Evolutionary conservation across 2,329 filamentous ascomycete species (phyloP), one percentile per base, ranked within the genome.

Genomic region (Domatiomyces catenatus): DNA sequence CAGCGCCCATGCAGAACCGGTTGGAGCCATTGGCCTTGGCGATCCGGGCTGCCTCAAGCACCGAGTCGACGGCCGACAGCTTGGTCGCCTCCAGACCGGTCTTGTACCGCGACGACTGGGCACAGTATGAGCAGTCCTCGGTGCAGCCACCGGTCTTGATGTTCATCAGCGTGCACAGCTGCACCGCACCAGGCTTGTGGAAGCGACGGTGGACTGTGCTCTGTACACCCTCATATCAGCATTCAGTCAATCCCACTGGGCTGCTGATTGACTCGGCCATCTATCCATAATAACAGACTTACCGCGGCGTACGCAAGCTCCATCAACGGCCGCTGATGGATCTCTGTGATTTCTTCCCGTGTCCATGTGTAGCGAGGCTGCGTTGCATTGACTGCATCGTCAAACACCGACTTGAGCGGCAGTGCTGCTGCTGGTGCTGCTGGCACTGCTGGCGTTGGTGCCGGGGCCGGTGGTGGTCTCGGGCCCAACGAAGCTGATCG

Each of bases 81-180:
- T 86, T 85, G 55, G 83, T 85, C 8, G 88, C 84, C 63, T 86
- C 78, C 28, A 94, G 75, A 6, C 86, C 86, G 3, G 88, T 81
- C 58, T 73, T 68, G 75, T 94, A 83, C 22, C 85, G 82, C 5
- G 85, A 87, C 3, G 87, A 89, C 67, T 94, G 87, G 2, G 87
- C 85, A 66, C 87, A 94, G 77, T 94, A 94, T 20, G 83, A 86
- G 70, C 88, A 94, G 68, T 94, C 88, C 67, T 94, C 88, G 59
- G 80, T 87, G 69, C 88, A 94, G 46, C 88, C 88, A 50, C 88
- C 88, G 7, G 86, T 93, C 66, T 94, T 94, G 73, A 94, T 94
- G 73, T 93, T 94, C 85, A 94, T 93, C 52, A 94, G 74, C 0
- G 88, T 94, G 71, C 88, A 94, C 68, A 94, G 83, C 68, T 94